Evolutionary conservation across 306 rosid genomes (phyloP).

Genomic region (Begonia peltatifolia): DNA sequence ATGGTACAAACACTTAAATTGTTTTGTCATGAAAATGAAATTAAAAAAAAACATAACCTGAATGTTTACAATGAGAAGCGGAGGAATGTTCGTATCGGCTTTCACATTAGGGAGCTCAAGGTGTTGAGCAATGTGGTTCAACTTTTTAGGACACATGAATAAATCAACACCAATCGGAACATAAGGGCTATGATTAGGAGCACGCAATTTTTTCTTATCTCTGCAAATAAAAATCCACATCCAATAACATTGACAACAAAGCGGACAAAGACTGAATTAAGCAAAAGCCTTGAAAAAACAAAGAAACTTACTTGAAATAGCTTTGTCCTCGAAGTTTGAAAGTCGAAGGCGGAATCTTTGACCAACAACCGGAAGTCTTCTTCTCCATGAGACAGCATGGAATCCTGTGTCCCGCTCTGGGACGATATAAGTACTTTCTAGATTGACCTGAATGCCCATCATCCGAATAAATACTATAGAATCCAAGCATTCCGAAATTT

Average conservation of each 20-base stretch:
- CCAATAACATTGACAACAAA: constrained; percentile 5
- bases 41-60: constrained; percentile 31
- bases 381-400: constrained; percentile 51
- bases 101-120: constrained; percentile 75
- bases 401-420: constrained; percentile 52
- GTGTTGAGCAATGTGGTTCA: constrained; percentile 71
- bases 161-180: constrained; percentile 80
- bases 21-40: too few species aligned
- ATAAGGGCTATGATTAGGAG: constrained; percentile 62
- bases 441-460: constrained; percentile 47
- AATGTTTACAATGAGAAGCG: constrained; percentile 77
- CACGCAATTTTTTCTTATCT: constrained; percentile 64
- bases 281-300: too few species aligned
- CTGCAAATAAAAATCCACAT: constrained; percentile 22
- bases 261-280: too few species aligned
- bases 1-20: too few species aligned
- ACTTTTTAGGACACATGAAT: constrained; percentile 60
- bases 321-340: constrained; percentile 81
- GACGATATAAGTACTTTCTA: constrained; percentile 38
- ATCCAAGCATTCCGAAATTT: too few species aligned
- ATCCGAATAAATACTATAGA: not conserved
- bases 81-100: constrained; percentile 37
- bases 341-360: constrained; percentile 74
- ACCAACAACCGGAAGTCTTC: constrained; percentile 62
- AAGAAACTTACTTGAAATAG: constrained; percentile 57